Evolutionary conservation across 2,329 filamentous ascomycete genomes (phyloP).

Genomic region (Ceratocystis lukuohia): DNA sequence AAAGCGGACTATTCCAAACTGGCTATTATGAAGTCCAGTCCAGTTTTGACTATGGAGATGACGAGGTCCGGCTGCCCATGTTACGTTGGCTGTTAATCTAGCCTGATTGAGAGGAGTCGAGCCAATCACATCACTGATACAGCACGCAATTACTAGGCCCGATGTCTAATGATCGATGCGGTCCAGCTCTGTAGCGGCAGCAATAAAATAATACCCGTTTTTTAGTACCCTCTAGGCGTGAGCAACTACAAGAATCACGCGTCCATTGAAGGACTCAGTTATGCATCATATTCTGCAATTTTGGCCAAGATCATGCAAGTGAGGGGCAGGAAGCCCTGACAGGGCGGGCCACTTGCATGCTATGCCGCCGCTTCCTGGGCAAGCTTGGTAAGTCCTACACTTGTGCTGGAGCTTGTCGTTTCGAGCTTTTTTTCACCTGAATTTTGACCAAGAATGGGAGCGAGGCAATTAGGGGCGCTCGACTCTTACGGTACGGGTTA

Average conservation of each 20-base stretch:
- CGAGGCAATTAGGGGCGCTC: not conserved
- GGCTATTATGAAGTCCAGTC: too few species aligned
- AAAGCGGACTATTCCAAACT: too few species aligned
- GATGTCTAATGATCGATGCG: not conserved
- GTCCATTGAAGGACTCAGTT: not conserved
- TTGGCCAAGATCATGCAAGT: conserved; percentile 19
- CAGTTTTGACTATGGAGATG: too few species aligned
- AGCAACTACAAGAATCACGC: not conserved
- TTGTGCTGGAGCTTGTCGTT: not conserved
- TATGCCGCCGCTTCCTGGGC: not conserved
- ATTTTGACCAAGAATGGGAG: not conserved
- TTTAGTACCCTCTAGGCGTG: not conserved
- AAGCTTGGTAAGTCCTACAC: not conserved
- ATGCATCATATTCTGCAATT: not conserved
- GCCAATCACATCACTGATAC: conserved; percentile 25
- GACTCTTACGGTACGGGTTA: not conserved
- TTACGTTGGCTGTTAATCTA: conserved; percentile 21
- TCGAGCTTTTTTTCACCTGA: not conserved
- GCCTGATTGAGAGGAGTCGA: conserved; percentile 19
- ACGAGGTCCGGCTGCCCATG: too few species aligned
- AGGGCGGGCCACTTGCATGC: conserved; percentile 6
- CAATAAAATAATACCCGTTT: not conserved
- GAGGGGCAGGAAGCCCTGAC: conserved; percentile 8
- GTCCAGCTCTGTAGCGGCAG: not conserved
- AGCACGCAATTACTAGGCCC: conserved; percentile 26